Conservation (phyloP, 192 early-diverging fungal genomes). For the Backusella morwellensis region DNA sequence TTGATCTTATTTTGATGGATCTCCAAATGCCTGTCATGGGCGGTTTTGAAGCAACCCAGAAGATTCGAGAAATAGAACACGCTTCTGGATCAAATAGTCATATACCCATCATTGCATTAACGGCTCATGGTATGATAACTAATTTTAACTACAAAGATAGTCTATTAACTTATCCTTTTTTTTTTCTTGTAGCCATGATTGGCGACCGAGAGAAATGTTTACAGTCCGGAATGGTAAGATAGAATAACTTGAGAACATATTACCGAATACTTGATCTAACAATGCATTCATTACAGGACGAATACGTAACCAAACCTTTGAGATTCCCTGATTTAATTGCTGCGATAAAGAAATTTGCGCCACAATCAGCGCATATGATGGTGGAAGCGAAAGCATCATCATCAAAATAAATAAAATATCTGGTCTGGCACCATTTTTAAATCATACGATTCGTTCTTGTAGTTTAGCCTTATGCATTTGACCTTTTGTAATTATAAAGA, state of each 20-base stretch:
- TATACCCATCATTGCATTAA: constrained; percentile 82
- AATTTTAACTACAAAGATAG: neutral
- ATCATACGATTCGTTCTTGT: too few species aligned
- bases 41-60: constrained; percentile 80
- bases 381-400: neutral
- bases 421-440: neutral
- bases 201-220: constrained; percentile 87
- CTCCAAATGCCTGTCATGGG: constrained; percentile 90
- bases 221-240: constrained; percentile 72
- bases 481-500: too few species aligned
- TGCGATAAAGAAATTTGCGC: constrained; percentile 69
- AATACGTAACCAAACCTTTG: constrained; percentile 69
- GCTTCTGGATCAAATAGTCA: constrained; percentile 37
- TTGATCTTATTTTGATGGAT: constrained; percentile 79
- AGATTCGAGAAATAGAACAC: constrained; percentile 71
- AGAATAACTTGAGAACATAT: constrained; percentile 8
- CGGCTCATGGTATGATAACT: constrained; percentile 80
- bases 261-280: constrained; percentile 18
- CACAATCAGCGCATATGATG: constrained; percentile 36
- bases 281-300: constrained; percentile 24
- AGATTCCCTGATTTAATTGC: constrained; percentile 64
- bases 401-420: neutral
- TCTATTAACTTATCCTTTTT: neutral
- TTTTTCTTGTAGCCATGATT: constrained; percentile 18
- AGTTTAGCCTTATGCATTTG: too few species aligned